Conservation (phyloP, 1,139 yeast genomes). For the Sugiyamaella paludigena region DNA sequence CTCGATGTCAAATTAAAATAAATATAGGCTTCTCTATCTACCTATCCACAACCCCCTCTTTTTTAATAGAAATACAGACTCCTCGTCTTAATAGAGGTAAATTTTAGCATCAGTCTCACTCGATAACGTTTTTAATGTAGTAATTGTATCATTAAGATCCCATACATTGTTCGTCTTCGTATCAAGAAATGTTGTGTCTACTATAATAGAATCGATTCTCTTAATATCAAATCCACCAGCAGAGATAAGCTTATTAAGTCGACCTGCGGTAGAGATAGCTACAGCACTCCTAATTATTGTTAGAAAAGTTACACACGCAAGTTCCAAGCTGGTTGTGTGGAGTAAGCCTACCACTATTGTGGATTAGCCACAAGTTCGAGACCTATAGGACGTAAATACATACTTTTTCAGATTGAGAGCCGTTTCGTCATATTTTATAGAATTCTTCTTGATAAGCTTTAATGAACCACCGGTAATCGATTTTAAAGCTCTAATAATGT, state of each 20-base stretch:
- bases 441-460: slow-evolving; percentile 66
- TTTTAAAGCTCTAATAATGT: slow-evolving; percentile 47
- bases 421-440: slow-evolving; percentile 55
- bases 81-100: slow-evolving; percentile 31
- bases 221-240: slow-evolving; percentile 39
- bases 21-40: too few relatives aligned
- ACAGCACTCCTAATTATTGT: slow-evolving; percentile 44
- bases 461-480: slow-evolving; percentile 45
- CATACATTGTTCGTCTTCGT: slow-evolving; percentile 60
- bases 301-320: too few relatives aligned
- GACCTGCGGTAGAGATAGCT: slow-evolving; percentile 66
- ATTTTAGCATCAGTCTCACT: slow-evolving; percentile 25
- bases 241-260: slow-evolving; percentile 50
- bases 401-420: slow-evolving; percentile 46
- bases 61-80: background rate
- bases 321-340: too few relatives aligned
- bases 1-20: too few relatives aligned
- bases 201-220: slow-evolving; percentile 48
- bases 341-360: slow-evolving; percentile 14
- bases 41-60: too few relatives aligned
- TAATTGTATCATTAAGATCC: slow-evolving; percentile 46
- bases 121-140: slow-evolving; percentile 27
- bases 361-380: background rate
- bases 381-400: background rate
- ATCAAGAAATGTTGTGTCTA: slow-evolving; percentile 65